phyloP scores from a whole-genome alignment of 768 basidiomycete genomes.

The Pisolithus tinctorius region DNA sequence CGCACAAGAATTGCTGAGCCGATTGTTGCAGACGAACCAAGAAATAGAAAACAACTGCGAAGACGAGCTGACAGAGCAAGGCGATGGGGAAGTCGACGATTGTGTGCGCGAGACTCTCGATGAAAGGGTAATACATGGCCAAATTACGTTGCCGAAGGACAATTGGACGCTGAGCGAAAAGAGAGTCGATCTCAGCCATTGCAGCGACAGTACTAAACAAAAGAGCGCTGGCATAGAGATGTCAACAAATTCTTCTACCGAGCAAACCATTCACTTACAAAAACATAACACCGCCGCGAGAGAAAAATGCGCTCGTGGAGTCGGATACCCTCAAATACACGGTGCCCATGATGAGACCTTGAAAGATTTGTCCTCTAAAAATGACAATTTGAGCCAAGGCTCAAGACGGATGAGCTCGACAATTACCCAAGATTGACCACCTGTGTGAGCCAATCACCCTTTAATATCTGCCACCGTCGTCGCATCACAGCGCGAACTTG shows the following conservation, averaged over 20 bases:
- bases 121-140: constrained; percentile 45
- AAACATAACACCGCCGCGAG: constrained; percentile 74
- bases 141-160: constrained; percentile 36
- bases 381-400: not conserved
- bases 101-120: constrained; percentile 37
- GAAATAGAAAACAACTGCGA: constrained; percentile 12
- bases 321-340: constrained; percentile 36
- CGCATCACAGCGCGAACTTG: constrained; percentile 40
- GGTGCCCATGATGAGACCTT: constrained; percentile 21
- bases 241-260: constrained; percentile 28
- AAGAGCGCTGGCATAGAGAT: constrained; percentile 34
- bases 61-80: constrained; percentile 11
- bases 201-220: constrained; percentile 47
- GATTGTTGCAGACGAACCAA: constrained; percentile 15
- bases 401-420: constrained; percentile 4
- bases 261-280: constrained; percentile 38
- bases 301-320: constrained; percentile 30
- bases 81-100: constrained; percentile 41
- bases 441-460: constrained; percentile 32
- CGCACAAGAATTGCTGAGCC: constrained; percentile 15
- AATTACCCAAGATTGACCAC: constrained; percentile 30
- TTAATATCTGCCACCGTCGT: constrained; percentile 40
- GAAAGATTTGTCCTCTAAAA: constrained; percentile 30
- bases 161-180: constrained; percentile 39
- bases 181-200: constrained; percentile 46